Evolutionary conservation across 306 rosid species (phyloP), one percentile per base, ranked within the genome.

Genomic region (Morella rubra): DNA sequence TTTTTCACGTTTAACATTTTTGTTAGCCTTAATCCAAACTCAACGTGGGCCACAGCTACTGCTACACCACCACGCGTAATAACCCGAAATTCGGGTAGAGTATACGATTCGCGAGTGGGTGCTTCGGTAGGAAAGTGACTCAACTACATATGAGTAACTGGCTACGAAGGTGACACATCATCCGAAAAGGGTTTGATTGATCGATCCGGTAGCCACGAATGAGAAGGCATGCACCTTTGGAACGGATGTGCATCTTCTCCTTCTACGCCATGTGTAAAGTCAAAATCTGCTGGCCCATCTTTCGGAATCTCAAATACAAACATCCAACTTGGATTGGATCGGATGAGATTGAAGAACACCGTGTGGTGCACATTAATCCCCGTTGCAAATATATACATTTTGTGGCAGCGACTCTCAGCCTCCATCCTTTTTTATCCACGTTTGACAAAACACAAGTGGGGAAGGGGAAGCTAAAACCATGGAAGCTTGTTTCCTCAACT

Each of bases 401-500:
- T 32, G 27, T n/a, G 19, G 12, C 75, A 45, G 52, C 74, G 1
- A 46, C 73, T 52, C 58, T 74, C 62, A 54, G 20, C 60, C 76
- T 1, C 12, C 47, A 44, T 32, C 44, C 82, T 42, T 60, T 68
- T 80, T 73, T 45, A 55, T 73, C 88, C 61, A 37, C 70, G 32
- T 45, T 22, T 58, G 52, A 58, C 8, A 78, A 2, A 37, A 51
- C 3, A 74, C 22, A 53, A 71, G n/a, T 8, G 53, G 32, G 70
- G 65, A 64, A 62, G 20, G 73, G 65, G 73, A 62, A 41, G 2
- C 6, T 18, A 5, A 24, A 47, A 77, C 46, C 83, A 90, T 92
- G 97, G 99, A 92, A 74, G 93, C 97, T 85, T 82, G 91, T 66
- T 88, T 89, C 59, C 83, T 88, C 79, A 73, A 87, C 75, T 83